phyloP scores from a whole-genome alignment of 441 rosid genomes.

The Hypseocharis bilobata region DNA sequence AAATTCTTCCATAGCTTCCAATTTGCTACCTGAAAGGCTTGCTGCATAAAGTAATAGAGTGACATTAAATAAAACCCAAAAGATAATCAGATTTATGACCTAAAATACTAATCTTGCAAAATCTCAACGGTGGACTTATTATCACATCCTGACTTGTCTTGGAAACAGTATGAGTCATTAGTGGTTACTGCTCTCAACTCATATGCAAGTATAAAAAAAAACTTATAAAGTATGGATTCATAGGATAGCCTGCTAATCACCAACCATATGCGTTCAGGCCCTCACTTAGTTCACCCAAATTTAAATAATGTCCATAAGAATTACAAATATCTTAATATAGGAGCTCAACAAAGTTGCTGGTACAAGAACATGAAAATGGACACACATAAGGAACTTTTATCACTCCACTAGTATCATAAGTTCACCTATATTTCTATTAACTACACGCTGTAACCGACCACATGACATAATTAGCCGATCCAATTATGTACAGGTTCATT shows the following conservation, averaged over 20 bases:
- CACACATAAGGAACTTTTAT: background rate
- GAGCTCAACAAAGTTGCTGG: background rate
- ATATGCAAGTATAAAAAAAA: background rate
- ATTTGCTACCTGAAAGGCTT: constrained; percentile 51
- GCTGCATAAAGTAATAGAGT: constrained; percentile 42
- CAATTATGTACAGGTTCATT: too few relatives aligned
- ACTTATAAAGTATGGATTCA: background rate
- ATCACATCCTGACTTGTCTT: too few relatives aligned
- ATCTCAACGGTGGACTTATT: too few relatives aligned
- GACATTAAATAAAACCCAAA: constrained; percentile 1
- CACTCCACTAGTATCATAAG: too few relatives aligned
- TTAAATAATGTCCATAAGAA: background rate
- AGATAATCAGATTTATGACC: background rate
- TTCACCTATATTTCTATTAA: too few relatives aligned
- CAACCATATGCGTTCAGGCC: background rate
- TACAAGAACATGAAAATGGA: background rate
- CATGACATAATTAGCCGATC: too few relatives aligned
- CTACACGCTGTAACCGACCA: too few relatives aligned
- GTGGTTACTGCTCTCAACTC: background rate
- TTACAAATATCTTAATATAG: background rate
- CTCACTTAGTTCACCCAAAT: background rate
- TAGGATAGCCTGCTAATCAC: background rate
- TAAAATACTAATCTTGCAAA: background rate
- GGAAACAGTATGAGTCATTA: background rate
- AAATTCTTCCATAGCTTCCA: constrained; percentile 65